Percentiles rank a stretch among this genome's conserved stretches.
Evolutionary conservation across 176 grass and related monocot genomes (phyloP).

Genomic region (Hordeum marinum): DNA sequence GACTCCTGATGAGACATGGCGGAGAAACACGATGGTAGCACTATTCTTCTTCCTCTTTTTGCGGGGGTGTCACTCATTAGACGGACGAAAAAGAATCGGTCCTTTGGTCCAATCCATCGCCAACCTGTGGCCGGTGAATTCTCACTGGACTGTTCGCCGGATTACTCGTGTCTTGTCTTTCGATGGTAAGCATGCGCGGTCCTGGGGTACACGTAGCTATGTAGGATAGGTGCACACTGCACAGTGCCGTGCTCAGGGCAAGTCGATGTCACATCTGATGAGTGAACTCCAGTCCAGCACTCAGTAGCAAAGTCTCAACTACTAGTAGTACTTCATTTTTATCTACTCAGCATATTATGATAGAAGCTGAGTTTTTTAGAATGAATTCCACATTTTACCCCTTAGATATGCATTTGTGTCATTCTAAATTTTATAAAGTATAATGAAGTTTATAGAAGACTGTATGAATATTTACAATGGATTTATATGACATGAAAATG

Average conservation of each 20-base stretch:
- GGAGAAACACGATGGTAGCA: background rate
- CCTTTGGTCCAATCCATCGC: background rate
- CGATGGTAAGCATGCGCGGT: background rate
- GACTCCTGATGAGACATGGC: background rate
- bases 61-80: background rate
- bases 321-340: no score
- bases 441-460: no score
- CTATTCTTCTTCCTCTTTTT: background rate
- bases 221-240: no score
- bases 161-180: background rate
- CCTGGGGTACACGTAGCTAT: background rate
- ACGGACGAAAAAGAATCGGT: background rate
- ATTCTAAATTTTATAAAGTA: no score
- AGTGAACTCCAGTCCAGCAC: background rate
- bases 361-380: no score
- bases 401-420: no score
- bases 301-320: background rate
- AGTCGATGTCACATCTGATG: constrained; percentile 5
- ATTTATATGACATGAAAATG: no score
- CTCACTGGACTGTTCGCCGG: background rate
- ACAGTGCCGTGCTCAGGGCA: background rate
- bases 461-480: no score
- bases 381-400: no score
- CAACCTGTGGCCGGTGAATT: background rate
- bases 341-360: no score